phyloP scores from a whole-genome alignment of 768 basidiomycete species.

The Trametes sanguinea region DNA sequence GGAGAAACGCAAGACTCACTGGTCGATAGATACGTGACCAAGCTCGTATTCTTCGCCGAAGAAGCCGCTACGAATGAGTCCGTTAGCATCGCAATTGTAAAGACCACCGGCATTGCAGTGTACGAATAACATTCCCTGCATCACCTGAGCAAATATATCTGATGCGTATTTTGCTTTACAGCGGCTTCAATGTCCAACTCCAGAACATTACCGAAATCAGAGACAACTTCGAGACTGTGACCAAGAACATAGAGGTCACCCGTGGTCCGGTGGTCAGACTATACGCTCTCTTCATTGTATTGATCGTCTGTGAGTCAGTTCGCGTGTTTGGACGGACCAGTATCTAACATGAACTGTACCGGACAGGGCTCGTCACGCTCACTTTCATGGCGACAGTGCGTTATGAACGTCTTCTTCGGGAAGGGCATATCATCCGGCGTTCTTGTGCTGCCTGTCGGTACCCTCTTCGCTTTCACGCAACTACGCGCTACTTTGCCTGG shows the following conservation, averaged over 20 bases:
- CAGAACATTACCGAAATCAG: conserved; percentile 12
- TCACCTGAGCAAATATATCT: too few species aligned
- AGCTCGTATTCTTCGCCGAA: conserved; percentile 19
- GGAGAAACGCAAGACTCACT: too few species aligned
- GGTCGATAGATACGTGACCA: conserved; percentile 10
- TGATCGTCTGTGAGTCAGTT: conserved; percentile 17
- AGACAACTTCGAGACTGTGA: conserved; percentile 10
- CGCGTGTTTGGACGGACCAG: not conserved
- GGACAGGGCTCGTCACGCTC: conserved; percentile 20
- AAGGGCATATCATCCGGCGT: conserved; percentile 26
- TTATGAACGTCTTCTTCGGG: conserved; percentile 24
- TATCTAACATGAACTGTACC: not conserved
- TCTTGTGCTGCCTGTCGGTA: conserved; percentile 28
- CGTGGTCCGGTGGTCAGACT: conserved; percentile 18
- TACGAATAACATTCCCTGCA: not conserved
- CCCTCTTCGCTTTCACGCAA: conserved; percentile 33
- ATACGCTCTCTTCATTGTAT: conserved; percentile 18
- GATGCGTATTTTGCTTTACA: not conserved
- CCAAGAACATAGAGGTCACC: conserved; percentile 22
- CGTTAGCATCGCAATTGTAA: conserved; percentile 12
- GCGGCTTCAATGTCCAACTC: conserved; percentile 21
- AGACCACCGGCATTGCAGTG: conserved; percentile 21
- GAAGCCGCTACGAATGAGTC: conserved; percentile 8
- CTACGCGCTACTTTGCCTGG: conserved; percentile 30
- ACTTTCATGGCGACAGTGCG: conserved; percentile 20